Evolutionary conservation across 1,139 yeast species (phyloP).

Genomic region (Magnusiomyces magnusii): DNA sequence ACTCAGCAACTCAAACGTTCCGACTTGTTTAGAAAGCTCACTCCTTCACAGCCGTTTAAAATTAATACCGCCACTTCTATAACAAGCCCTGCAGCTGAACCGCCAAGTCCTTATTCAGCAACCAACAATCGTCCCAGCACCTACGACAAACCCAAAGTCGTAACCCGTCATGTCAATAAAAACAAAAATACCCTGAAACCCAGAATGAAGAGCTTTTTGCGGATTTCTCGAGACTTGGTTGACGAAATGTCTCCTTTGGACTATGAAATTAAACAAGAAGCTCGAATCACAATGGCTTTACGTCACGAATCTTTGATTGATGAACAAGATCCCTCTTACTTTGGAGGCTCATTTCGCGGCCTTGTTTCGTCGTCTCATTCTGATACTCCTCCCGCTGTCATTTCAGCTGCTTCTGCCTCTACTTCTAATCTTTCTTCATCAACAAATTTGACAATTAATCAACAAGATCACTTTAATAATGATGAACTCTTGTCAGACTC

Average conservation of each 20-base stretch:
- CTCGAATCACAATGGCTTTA: constrained; percentile 29
- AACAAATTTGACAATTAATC: neutral
- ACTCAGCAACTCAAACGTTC: neutral
- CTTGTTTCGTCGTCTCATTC: neutral
- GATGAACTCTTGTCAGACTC: no score
- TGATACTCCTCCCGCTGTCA: neutral
- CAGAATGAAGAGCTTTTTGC: constrained; percentile 27
- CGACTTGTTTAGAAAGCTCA: neutral
- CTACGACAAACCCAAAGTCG: constrained; percentile 5
- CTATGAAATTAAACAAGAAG: constrained; percentile 31
- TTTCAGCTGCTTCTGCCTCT: neutral
- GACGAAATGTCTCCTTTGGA: constrained; percentile 32
- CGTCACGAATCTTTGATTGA: constrained; percentile 20
- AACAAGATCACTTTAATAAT: no score
- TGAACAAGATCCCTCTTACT: constrained; percentile 6
- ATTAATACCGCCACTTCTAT: neutral
- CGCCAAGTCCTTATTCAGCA: neutral
- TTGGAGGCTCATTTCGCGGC: neutral
- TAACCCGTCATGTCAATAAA: constrained; percentile 18
- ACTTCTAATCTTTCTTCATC: neutral
- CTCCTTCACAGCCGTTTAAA: neutral
- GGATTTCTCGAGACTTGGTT: constrained; percentile 30
- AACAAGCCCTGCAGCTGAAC: neutral
- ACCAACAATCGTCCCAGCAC: neutral
- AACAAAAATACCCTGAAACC: constrained; percentile 27